Evolutionary conservation across 768 basidiomycete species (phyloP), one percentile per base, ranked within the genome.

Genomic region (Xerocomus brunneocitrinus): DNA sequence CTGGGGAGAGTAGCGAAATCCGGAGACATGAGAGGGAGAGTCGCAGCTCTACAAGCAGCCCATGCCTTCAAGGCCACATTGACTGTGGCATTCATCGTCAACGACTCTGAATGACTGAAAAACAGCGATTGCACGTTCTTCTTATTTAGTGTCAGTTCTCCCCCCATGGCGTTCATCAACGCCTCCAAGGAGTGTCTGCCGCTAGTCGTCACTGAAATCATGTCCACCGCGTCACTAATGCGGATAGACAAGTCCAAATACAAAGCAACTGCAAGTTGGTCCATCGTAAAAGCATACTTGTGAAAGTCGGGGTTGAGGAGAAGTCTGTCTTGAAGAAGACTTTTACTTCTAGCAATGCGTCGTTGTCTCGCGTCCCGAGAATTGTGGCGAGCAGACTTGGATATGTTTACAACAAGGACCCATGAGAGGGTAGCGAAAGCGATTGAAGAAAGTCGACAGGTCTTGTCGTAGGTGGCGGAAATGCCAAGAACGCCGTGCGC

Each of bases 211-310:
- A 67, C 48, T 0, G 79, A 78, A 7, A 77, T 55, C 47, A 80
- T 55, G 44, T 82, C 78, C 27, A 78, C 70, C 1, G 65, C 79
- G 12, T 51, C 51, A 12, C 46, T 50, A 12, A 79, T 69, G 8
- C 60, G 63, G 9, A 78, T 47, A 0, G 61, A 67, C 7, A 72
- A 43, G 51, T 82, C 80, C 8, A 62, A 42, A 58, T 67, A 70
- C 14, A 83, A 57, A 2, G 77, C 65, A 4, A 70, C 54, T 0
- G 73, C 69, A 1, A 82, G 58, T 36, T 66, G 69, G 56, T 81
- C 80, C 78, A 79, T 77, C 32, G 65, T 62, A 42, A 82, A 78
- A 0, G 74, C 72, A 45, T 69, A 64, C 53, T 77, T 79, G 14
- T 50, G 58, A 27, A 65, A 50, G 2, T 55, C 31, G 0, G 60